A percentile compares a stretch with the other conserved stretches of the same genome.
Evolutionary conservation across 805 yeast species (phyloP).

Genomic region (Cyberlindnera sargentensis): DNA sequence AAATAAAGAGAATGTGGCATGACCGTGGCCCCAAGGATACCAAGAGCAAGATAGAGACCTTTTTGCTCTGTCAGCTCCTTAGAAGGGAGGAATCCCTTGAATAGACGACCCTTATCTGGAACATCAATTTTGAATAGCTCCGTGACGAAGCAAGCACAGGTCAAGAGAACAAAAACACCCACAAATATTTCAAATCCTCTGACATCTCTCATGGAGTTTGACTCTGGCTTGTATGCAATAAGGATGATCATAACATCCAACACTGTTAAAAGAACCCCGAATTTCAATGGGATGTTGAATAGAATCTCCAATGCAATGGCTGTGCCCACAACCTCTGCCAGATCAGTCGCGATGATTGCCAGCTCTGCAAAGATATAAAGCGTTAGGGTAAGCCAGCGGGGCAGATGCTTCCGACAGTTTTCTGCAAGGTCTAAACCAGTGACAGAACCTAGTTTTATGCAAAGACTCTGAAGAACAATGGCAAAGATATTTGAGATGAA

Average conservation of each 20-base stretch:
- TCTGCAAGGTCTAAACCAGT: constrained; percentile 78
- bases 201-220: constrained; percentile 68
- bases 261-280: constrained; percentile 75
- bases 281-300: constrained; percentile 62
- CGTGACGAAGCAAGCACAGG: constrained; percentile 68
- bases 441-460: constrained; percentile 70
- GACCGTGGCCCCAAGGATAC: constrained; percentile 88
- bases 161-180: constrained; percentile 58
- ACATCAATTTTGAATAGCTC: constrained; percentile 57
- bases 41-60: constrained; percentile 72
- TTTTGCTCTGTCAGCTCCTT: constrained; percentile 50
- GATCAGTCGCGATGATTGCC: constrained; percentile 87
- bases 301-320: constrained; percentile 79
- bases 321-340: constrained; percentile 93
- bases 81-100: constrained; percentile 68
- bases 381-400: constrained; percentile 47
- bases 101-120: constrained; percentile 43
- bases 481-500: constrained; percentile 68
- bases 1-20: constrained; percentile 88
- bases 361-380: constrained; percentile 72
- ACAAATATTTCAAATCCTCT: constrained; percentile 76
- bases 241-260: constrained; percentile 74
- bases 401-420: constrained; percentile 62
- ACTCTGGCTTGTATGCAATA: constrained; percentile 69
- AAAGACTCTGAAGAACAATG: constrained; percentile 59